Evolutionary conservation across 164 flowering plant genomes (phyloP).

Genomic region (Warburgia ugandensis): DNA sequence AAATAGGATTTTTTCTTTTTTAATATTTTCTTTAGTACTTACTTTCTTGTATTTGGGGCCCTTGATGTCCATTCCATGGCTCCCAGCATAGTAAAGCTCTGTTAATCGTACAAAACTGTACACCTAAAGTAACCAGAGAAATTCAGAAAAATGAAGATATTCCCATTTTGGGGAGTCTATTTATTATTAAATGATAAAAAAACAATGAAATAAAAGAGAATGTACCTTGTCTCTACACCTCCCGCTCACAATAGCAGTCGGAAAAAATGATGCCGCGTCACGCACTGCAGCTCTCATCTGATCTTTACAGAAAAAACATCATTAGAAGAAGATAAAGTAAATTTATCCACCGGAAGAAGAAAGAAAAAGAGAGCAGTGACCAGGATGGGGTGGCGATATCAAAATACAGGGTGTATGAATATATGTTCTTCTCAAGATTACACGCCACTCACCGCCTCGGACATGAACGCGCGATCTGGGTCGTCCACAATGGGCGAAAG

Average conservation of each 20-base stretch:
- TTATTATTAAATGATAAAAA: too few species aligned
- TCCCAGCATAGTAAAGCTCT: slow-evolving; percentile 82
- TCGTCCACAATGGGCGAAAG: slow-evolving; percentile 84
- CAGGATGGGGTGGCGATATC: neutral
- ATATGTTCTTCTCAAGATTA: neutral
- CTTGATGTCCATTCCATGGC: slow-evolving; percentile 93
- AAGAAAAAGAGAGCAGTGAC: neutral
- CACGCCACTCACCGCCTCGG: slow-evolving; percentile 29
- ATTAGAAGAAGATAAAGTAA: neutral
- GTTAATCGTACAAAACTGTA: slow-evolving; percentile 51
- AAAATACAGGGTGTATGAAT: neutral
- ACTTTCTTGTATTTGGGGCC: slow-evolving; percentile 33
- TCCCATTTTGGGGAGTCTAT: too few species aligned
- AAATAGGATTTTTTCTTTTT: neutral
- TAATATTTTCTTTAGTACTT: slow-evolving; percentile 2
- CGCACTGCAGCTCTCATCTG: slow-evolving; percentile 72
- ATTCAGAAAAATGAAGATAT: too few species aligned
- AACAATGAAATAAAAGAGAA: slow-evolving; percentile 6
- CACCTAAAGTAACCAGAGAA: too few species aligned
- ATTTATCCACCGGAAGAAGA: neutral
- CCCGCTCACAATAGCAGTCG: slow-evolving; percentile 82
- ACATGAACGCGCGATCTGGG: slow-evolving; percentile 88
- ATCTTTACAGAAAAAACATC: neutral
- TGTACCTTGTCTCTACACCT: slow-evolving; percentile 76
- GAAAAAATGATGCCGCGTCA: slow-evolving; percentile 53